Evolutionary conservation across 2,329 filamentous ascomycete species (phyloP).

Genomic region (Ceratocystis destructans): DNA sequence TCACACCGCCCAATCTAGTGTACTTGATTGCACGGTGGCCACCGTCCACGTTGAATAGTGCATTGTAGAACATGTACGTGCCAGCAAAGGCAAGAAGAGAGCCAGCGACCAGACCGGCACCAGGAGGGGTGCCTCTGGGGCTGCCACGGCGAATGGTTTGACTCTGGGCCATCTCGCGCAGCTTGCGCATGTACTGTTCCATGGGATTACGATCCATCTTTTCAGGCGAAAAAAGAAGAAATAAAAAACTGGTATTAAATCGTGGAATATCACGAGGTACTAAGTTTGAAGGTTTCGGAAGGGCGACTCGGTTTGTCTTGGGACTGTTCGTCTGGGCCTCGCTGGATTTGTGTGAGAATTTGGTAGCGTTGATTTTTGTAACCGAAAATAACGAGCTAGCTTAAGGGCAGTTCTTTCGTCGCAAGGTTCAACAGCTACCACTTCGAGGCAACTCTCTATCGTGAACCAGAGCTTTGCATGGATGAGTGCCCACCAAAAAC

Average conservation of each 20-base stretch:
- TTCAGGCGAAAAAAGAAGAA: not conserved
- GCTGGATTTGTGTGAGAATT: too few relatives aligned
- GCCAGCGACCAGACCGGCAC: conserved; percentile 31
- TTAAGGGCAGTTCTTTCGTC: conserved; percentile 1
- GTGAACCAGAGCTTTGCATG: not conserved
- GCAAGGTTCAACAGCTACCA: conserved; percentile 8
- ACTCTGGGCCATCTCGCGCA: conserved; percentile 35
- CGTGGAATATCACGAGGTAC: not conserved
- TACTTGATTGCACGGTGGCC: conserved; percentile 99
- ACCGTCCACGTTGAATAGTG: conserved; percentile 78
- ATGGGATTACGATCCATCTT: conserved; percentile 27
- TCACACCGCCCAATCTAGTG: conserved; percentile 77
- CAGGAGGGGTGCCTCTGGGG: conserved; percentile 29
- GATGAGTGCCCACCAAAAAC: not conserved
- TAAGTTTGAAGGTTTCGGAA: not conserved
- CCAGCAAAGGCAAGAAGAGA: conserved; percentile 35
- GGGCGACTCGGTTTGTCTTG: not conserved
- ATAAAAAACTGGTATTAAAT: not conserved
- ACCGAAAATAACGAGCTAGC: not conserved
- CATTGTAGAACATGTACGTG: conserved; percentile 41
- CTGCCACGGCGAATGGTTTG: conserved; percentile 31
- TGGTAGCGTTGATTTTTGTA: too few relatives aligned
- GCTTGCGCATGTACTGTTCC: conserved; percentile 38
- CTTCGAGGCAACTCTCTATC: not conserved
- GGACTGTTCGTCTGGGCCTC: not conserved